Evolutionary conservation across 352 stramenopile species (phyloP), one percentile per base, ranked within the genome.

Genomic region (Phytophthora sp.): DNA sequence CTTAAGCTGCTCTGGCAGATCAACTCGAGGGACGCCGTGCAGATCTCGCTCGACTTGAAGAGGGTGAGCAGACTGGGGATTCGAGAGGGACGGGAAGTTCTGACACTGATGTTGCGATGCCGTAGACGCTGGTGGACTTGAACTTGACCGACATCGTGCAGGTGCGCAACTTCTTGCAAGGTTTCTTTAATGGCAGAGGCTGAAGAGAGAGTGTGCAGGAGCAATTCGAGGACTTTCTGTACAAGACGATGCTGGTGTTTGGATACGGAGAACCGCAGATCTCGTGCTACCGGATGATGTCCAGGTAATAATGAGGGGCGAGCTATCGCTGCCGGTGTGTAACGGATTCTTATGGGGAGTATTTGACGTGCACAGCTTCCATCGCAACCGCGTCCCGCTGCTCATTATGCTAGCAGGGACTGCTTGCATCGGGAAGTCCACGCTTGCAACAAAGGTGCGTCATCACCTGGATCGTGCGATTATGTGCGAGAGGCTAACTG

Each of bases 181-280:
- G n/a, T 20, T 48, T 20, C 18, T 15, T 28, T 27, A 5, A 18
- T 42, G 2, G 24, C 1, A 20, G 10, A 23, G 1, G 30, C 3
- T 56, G 43, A 10, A 30, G 5, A 26, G 45, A 7, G 21, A 4
- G 13, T 20, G 46, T 23, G 23, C 49, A 90, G 82, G 87, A 96
- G 50, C 85, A 94, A 77, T 96, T 96, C 54, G 87, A 96, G 55
- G 87, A 96, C 51, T 96, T 96, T 64, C 58, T 96, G 53, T 96
- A 96, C 76, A 96, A 96, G 69, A 96, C 87, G 7, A 92, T 96
- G 84, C 74, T 91, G 37, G 85, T 94, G 9, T 96, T 94, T 39
- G 85, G 85, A n/a, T 96, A 96, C 62, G 84, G 85, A 8, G 84
- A 96, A 49, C 55, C 79, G 12, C 84, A 96, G 62, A 92, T 96